A percentile compares a stretch with the other conserved stretches of the same genome.
phyloP scores from a whole-genome alignment of 2,329 filamentous ascomycete genomes.

The Pseudogymnoascus sp. region DNA sequence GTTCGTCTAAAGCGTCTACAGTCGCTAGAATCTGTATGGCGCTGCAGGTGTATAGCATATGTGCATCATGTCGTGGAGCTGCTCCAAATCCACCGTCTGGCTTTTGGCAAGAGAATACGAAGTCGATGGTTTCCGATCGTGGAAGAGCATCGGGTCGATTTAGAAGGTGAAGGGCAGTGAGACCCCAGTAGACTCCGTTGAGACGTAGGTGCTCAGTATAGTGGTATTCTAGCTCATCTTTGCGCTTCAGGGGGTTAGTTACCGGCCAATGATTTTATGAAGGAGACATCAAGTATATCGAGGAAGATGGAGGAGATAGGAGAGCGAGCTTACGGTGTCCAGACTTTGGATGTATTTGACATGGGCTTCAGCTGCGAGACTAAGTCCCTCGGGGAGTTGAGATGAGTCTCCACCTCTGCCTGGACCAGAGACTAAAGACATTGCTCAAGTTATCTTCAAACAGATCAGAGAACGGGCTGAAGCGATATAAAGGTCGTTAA shows the following conservation, averaged over 20 bases:
- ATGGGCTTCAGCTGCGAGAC: slow-evolving; percentile 46
- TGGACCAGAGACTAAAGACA: slow-evolving; percentile 29
- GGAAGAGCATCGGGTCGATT: slow-evolving; percentile 74
- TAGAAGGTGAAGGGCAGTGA: slow-evolving; percentile 81
- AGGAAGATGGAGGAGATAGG: slow-evolving; percentile 19
- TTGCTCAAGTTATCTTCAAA: slow-evolving; percentile 11
- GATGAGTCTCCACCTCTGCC: slow-evolving; percentile 21
- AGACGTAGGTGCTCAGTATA: slow-evolving; percentile 93
- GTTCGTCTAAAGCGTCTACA: slow-evolving; percentile 73
- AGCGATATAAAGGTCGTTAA: not conserved
- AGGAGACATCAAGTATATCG: slow-evolving; percentile 7
- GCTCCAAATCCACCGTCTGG: slow-evolving; percentile 87
- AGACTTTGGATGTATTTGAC: slow-evolving; percentile 90
- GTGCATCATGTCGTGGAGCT: slow-evolving; percentile 87
- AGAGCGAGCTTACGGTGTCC: slow-evolving; percentile 59
- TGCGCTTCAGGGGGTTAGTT: slow-evolving; percentile 50
- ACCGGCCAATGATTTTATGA: slow-evolving; percentile 20
- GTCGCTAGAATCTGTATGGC: slow-evolving; percentile 88
- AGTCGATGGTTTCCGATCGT: slow-evolving; percentile 73
- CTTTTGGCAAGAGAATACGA: slow-evolving; percentile 91
- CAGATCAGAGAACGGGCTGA: not conserved
- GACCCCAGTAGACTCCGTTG: slow-evolving; percentile 94
- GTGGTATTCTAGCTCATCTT: slow-evolving; percentile 96
- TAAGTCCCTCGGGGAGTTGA: slow-evolving; percentile 26
- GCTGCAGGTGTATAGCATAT: slow-evolving; percentile 94